Conservation (phyloP, 164 flowering plant species). For the Magnolia kwangsiensis region DNA sequence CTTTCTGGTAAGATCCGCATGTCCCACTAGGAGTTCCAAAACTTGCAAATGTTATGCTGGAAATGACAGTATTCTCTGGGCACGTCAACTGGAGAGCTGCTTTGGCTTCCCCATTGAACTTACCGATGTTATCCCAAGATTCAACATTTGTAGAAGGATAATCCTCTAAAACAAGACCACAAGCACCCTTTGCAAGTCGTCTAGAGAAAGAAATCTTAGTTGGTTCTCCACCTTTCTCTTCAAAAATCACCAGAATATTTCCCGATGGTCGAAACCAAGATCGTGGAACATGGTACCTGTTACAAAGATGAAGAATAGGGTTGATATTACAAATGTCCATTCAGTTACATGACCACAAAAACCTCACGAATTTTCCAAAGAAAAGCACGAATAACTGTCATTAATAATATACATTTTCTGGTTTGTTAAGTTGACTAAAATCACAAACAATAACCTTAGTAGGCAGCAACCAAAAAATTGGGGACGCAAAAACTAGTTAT, state of each 20-base stretch:
- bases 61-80: slow-evolving; percentile 45
- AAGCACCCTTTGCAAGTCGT: slow-evolving; percentile 49
- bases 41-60: slow-evolving; percentile 73
- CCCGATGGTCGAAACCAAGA: slow-evolving; percentile 96
- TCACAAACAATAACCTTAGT: no score
- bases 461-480: no score
- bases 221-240: slow-evolving; percentile 97
- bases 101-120: slow-evolving; percentile 12
- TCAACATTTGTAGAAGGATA: slow-evolving; percentile 42
- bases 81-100: slow-evolving; percentile 52
- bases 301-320: slow-evolving; percentile 5
- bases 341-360: not conserved
- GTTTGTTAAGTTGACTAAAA: no score
- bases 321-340: not conserved
- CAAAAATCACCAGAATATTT: slow-evolving; percentile 80
- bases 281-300: slow-evolving; percentile 95
- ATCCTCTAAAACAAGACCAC: slow-evolving; percentile 56
- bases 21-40: slow-evolving; percentile 78
- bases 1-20: slow-evolving; percentile 64
- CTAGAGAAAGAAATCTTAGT: slow-evolving; percentile 57
- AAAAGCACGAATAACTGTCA: not conserved
- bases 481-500: not conserved
- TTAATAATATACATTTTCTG: no score
- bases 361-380: not conserved
- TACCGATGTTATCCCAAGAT: slow-evolving; percentile 20